phyloP scores from a whole-genome alignment of 2,329 filamentous ascomycete genomes.

The Spiromastix sp. region DNA sequence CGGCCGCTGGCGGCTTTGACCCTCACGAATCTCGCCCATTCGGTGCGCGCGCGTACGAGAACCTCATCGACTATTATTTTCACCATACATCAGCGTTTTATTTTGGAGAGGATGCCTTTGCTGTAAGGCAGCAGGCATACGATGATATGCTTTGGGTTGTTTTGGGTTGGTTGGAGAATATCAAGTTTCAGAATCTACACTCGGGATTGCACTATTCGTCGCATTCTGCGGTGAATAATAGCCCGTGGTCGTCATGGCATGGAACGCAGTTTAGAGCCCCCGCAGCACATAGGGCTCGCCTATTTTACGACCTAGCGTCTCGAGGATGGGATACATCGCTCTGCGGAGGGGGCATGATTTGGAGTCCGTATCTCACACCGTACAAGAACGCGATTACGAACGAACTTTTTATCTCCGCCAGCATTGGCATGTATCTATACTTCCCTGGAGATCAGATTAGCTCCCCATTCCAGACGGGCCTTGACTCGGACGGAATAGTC shows the following conservation, averaged over 20 bases:
- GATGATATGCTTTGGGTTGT: slow-evolving; percentile 97
- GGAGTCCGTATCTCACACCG: slow-evolving; percentile 68
- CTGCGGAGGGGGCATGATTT: slow-evolving; percentile 81
- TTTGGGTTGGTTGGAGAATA: slow-evolving; percentile 75
- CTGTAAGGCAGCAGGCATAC: slow-evolving; percentile 67
- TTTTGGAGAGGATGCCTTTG: slow-evolving; percentile 72
- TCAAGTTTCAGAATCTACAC: slow-evolving; percentile 67
- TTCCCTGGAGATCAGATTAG: slow-evolving; percentile 71
- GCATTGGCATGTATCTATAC: slow-evolving; percentile 78
- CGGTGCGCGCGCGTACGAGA: slow-evolving; percentile 49
- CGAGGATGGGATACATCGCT: slow-evolving; percentile 71
- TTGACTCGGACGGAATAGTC: slow-evolving; percentile 16
- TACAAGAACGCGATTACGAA: slow-evolving; percentile 98
- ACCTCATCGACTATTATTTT: slow-evolving; percentile 76
- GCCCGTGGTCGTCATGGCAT: slow-evolving; percentile 48
- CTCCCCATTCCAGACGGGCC: slow-evolving; percentile 41
- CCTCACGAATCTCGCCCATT: slow-evolving; percentile 13
- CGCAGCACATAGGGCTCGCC: slow-evolving; percentile 70
- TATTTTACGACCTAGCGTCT: slow-evolving; percentile 76
- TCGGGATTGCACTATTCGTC: slow-evolving; percentile 48
- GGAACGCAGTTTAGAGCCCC: slow-evolving; percentile 63
- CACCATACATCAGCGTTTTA: slow-evolving; percentile 67
- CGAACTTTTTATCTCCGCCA: slow-evolving; percentile 76
- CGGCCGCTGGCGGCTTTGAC: slow-evolving; percentile 4
- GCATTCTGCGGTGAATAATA: slow-evolving; percentile 13